Evolutionary conservation across 106 monocot genomes (phyloP), one percentile per base, ranked within the genome.

Genomic region (Apostasia ramifera): DNA sequence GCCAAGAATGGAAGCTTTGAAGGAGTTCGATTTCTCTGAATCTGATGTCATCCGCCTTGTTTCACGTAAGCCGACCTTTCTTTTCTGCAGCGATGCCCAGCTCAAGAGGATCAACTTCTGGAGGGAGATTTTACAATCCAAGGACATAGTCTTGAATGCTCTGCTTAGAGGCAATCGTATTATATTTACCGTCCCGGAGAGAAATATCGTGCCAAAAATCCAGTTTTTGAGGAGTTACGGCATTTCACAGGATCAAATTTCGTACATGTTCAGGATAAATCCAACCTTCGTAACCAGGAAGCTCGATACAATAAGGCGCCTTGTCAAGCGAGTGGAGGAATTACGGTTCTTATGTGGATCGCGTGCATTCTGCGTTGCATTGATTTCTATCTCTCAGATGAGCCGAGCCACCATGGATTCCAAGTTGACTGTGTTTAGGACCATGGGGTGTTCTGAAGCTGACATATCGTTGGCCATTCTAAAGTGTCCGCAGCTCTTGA

Each of bases 371-470:
- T 2, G 12, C 2, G 12, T 41, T 1, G 72, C 12, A 4, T 40
- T 81, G 1, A 1, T 0, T 1, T 4, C 47, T 7, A 39, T 76
- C 53, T 53, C 48, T 14, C 8, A 10, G 68, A 10, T 71, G 8
- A 67, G 65, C 8, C 54, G 47, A 40, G 68, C 42, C 12, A 58
- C 57, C 0, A 11, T 81, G 8, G 57, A 71, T 8, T 2, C 52
- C 8, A 81, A 76, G 60, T 45, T 61, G 4, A 53, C 71, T 8
- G 40, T 60, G 3, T 55, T 44, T 42, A 76, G 49, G 58, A 47
- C 38, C 51, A 48, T 64, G 62, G 76, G 76, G 6, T 76, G 66
- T 54, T 72, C 81, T 7, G 54, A 76, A n/a, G 46, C 41, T 8
- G 71, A 81, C 45, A 26, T 76, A 1, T 4, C 67, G 7, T 9